phyloP scores from a whole-genome alignment of 345 rosid species.

The Linum trigynum region DNA sequence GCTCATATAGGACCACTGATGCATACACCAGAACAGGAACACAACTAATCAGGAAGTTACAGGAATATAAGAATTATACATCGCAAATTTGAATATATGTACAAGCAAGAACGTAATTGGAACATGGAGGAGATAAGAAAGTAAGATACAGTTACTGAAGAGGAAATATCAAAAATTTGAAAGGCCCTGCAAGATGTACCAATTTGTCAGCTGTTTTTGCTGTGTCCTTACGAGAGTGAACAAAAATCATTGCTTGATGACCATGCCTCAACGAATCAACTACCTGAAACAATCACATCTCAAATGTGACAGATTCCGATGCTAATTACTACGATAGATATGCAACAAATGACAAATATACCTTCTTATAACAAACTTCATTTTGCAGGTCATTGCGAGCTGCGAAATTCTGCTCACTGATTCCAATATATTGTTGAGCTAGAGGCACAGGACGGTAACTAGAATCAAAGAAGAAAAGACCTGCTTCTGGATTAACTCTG shows the following conservation, averaged over 20 bases:
- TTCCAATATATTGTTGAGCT: constrained; percentile 95
- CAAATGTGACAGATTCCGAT: constrained; percentile 18
- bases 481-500: constrained; percentile 80
- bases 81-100: background rate
- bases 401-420: constrained; percentile 79
- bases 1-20: background rate
- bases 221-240: constrained; percentile 95
- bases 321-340: constrained; percentile 4
- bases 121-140: constrained; percentile 4
- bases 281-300: constrained; percentile 39
- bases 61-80: background rate
- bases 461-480: constrained; percentile 93
- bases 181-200: constrained; percentile 33
- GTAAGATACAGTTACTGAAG: background rate
- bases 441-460: constrained; percentile 98
- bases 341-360: constrained; percentile 17
- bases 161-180: background rate
- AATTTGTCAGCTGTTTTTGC: constrained; percentile 86
- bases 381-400: constrained; percentile 73
- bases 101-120: background rate
- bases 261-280: constrained; percentile 84
- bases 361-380: constrained; percentile 96
- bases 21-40: background rate
- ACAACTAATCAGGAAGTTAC: background rate
- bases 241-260: constrained; percentile 95